Evolutionary conservation across 495 filamentous ascomycete species (phyloP).

Genomic region (Durotheca rogersii): DNA sequence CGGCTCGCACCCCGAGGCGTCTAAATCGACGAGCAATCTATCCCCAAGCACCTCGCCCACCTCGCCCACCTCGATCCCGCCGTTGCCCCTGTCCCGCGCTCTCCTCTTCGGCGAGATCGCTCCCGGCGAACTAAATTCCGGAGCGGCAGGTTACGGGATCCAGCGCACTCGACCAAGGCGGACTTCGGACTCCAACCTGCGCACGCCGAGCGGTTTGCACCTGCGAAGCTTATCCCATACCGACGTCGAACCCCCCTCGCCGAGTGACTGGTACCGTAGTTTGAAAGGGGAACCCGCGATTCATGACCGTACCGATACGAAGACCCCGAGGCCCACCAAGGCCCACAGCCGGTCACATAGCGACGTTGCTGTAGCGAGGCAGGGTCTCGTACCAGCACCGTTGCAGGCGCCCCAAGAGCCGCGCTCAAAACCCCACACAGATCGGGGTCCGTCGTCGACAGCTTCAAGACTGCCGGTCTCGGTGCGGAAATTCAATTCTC

Average conservation of each 20-base stretch:
- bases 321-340: slow-evolving; percentile 34
- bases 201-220: slow-evolving; percentile 36
- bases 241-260: slow-evolving; percentile 51
- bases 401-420: slow-evolving; percentile 25
- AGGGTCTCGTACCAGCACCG: slow-evolving; percentile 31
- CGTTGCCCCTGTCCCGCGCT: slow-evolving; percentile 29
- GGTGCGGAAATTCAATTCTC: slow-evolving; percentile 43
- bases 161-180: slow-evolving; percentile 40
- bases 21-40: slow-evolving; percentile 49
- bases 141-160: slow-evolving; percentile 52
- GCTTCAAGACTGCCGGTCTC: slow-evolving; percentile 48
- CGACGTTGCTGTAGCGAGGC: slow-evolving; percentile 46
- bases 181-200: slow-evolving; percentile 50
- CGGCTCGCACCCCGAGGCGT: slow-evolving; percentile 41
- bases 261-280: slow-evolving; percentile 55
- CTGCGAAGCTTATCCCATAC: slow-evolving; percentile 48
- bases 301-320: slow-evolving; percentile 35
- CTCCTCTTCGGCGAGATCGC: slow-evolving; percentile 57
- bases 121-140: slow-evolving; percentile 42
- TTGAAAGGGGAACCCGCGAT: slow-evolving; percentile 32
- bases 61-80: slow-evolving; percentile 26
- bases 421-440: slow-evolving; percentile 30
- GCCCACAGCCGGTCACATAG: slow-evolving; percentile 52
- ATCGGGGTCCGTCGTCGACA: slow-evolving; percentile 37
- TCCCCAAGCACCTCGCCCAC: slow-evolving; percentile 32